Evolutionary conservation across 208 protist genomes (phyloP).

Genomic region (Leishmania major): DNA sequence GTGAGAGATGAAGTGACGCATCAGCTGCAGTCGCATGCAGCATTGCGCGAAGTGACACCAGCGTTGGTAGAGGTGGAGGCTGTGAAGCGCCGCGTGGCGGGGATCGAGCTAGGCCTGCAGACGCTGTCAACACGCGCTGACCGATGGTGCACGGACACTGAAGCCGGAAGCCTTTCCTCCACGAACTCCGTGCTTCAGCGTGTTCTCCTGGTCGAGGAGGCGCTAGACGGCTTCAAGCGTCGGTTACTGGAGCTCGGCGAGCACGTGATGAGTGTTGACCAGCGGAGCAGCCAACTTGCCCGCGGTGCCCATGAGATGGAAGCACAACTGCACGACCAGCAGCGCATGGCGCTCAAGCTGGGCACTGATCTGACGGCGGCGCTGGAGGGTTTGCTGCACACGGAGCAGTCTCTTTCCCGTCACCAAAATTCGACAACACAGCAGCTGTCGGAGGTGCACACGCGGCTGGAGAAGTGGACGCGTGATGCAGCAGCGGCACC

Average conservation of each 20-base stretch:
- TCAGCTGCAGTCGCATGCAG: constrained; percentile 18
- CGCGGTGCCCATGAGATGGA: constrained; percentile 24
- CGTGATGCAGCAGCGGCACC: background rate
- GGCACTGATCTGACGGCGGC: constrained; percentile 35
- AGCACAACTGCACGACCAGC: constrained; percentile 14
- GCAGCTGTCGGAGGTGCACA: constrained; percentile 17
- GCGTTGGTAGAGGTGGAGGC: constrained; percentile 54
- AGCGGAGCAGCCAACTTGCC: constrained; percentile 14
- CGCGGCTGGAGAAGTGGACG: constrained; percentile 5
- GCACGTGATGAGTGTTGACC: constrained; percentile 22
- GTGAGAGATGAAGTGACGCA: constrained; percentile 27
- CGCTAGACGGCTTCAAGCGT: constrained; percentile 29
- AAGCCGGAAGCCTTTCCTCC: background rate
- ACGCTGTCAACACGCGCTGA: constrained; percentile 9
- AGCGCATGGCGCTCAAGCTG: constrained; percentile 26
- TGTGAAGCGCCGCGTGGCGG: constrained; percentile 47
- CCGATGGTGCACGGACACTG: constrained; percentile 1
- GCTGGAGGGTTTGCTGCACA: constrained; percentile 33
- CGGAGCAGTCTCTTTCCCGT: constrained; percentile 23
- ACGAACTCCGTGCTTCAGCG: constrained; percentile 6
- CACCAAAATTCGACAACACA: constrained; percentile 3
- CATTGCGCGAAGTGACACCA: constrained; percentile 33
- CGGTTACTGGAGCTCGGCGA: constrained; percentile 28
- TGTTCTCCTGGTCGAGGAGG: constrained; percentile 14
- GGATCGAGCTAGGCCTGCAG: constrained; percentile 36